Conservation (phyloP, 495 filamentous ascomycete species). For the Aspergillus sparsus region DNA sequence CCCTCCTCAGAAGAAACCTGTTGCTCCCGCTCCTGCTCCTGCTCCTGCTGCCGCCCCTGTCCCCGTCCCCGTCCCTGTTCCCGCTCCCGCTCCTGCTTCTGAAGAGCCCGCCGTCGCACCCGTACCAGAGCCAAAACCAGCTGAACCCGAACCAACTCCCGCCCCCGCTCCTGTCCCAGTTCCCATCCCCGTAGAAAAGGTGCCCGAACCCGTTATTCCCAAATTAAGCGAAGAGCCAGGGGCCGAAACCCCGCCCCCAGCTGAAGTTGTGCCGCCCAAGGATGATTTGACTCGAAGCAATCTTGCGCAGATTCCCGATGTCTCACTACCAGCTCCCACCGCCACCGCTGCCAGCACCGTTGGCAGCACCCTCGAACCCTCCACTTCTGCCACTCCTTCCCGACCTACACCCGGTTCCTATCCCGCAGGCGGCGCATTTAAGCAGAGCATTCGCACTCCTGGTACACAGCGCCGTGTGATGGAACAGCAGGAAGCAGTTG, state of each 20-base stretch:
- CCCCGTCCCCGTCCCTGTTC: slow-evolving; percentile 69
- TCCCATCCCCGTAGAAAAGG: slow-evolving; percentile 32
- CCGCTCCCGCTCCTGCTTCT: slow-evolving; percentile 56
- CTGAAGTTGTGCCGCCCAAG: slow-evolving; percentile 65
- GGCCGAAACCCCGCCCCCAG: slow-evolving; percentile 51
- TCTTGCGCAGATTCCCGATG: slow-evolving; percentile 83
- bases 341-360: slow-evolving; percentile 89
- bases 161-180: slow-evolving; percentile 26
- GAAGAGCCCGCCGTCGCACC: slow-evolving; percentile 28
- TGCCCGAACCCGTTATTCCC: slow-evolving; percentile 33
- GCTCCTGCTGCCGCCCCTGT: slow-evolving; percentile 30
- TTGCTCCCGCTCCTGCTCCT: slow-evolving; percentile 35
- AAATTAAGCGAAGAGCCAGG: slow-evolving; percentile 26
- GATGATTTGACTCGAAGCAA: slow-evolving; percentile 89
- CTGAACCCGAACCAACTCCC: slow-evolving; percentile 15
- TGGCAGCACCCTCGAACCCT: slow-evolving; percentile 76
- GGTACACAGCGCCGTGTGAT: slow-evolving; percentile 80
- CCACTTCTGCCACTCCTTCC: slow-evolving; percentile 57
- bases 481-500: slow-evolving; percentile 94
- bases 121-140: slow-evolving; percentile 13
- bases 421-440: slow-evolving; percentile 66
- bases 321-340: slow-evolving; percentile 69
- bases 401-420: slow-evolving; percentile 66
- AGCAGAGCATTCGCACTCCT: slow-evolving; percentile 71
- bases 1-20: slow-evolving; percentile 36